A percentile compares a stretch with the other conserved stretches of the same genome.
Evolutionary conservation across 768 basidiomycete genomes (phyloP).

Genomic region (Leccinum olivaceopallidum): DNA sequence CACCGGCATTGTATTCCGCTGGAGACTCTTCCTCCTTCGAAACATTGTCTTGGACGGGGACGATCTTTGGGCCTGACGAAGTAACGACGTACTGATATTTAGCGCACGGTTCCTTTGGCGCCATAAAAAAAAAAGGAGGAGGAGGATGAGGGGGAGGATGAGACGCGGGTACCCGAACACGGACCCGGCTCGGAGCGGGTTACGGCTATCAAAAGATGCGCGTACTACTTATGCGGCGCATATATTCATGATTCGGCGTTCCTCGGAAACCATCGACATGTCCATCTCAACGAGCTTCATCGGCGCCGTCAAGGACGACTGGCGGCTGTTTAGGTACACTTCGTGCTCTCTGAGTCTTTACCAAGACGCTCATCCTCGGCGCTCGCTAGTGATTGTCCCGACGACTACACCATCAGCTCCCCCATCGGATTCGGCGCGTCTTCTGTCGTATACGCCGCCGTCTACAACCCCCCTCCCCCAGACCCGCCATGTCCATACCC

Average conservation of each 20-base stretch:
- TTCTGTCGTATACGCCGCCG: slow-evolving; percentile 84
- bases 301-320: slow-evolving; percentile 82
- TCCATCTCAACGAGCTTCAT: slow-evolving; percentile 49
- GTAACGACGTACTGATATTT: slow-evolving; percentile 80
- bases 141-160: not conserved
- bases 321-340: slow-evolving; percentile 73
- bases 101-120: slow-evolving; percentile 62
- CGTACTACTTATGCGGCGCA: not conserved
- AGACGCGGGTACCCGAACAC: slow-evolving; percentile 18
- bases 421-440: slow-evolving; percentile 92
- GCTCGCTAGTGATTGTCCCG: slow-evolving; percentile 54
- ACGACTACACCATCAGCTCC: slow-evolving; percentile 73
- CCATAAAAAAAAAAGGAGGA: slow-evolving; percentile 44
- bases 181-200: slow-evolving; percentile 21
- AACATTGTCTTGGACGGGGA: slow-evolving; percentile 64
- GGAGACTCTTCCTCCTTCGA: slow-evolving; percentile 80
- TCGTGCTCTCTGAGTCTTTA: not conserved
- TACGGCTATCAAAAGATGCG: slow-evolving; percentile 1
- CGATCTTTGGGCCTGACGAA: slow-evolving; percentile 63
- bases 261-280: slow-evolving; percentile 3
- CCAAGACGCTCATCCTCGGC: not conserved
- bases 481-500: slow-evolving; percentile 44
- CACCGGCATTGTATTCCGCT: slow-evolving; percentile 81
- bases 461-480: slow-evolving; percentile 49
- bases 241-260: not conserved